Evolutionary conservation across 2,329 filamentous ascomycete genomes (phyloP), one percentile per base, ranked within the genome.

Genomic region (Bisporella sp.): DNA sequence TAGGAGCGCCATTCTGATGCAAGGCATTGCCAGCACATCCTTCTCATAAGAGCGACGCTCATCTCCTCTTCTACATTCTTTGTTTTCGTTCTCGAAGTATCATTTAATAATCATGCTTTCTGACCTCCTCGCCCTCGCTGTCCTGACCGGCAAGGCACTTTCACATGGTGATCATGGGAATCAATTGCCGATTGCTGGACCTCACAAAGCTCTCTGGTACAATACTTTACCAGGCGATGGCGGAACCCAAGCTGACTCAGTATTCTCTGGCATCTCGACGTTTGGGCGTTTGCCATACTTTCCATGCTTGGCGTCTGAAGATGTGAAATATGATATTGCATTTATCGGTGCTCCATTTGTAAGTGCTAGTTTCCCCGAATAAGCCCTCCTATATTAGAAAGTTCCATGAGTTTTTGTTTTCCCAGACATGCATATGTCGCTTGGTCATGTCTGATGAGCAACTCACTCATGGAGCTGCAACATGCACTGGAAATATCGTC

Each of bases 151-250:
- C 44, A 64, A 88, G 95, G 66, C 95, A 87, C 71, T 96, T 88
- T 78, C 89, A 92, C 78, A 96, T 85, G 49, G 89, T 87, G 37
- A 96, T 77, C 88, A 97, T 95, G 64, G 90, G 87, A 46, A 57
- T 30, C 64, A 66, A 45, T 45, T 61, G 29, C 58, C 61, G 43
- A 64, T 66, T 41, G 51, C 55, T 46, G 88, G 89, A 0, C 88
- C 89, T 41, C 85, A 84, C 60, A 75, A 87, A 65, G 77, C 80
- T 31, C 66, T 93, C 43, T 95, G 89, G 89, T 95, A 92, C 68
- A 92, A 89, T 66, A 82, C 73, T 1, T 71, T 95, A 5, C 89
- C 89, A 4, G 89, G 88, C 35, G 89, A 93, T 68, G 88, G 89
- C 30, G 89, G 88, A 50, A 93, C 82, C 39, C 87, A 93, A 85